phyloP scores from a whole-genome alignment of 23 red algal species.

The Gracilaria caudata region DNA sequence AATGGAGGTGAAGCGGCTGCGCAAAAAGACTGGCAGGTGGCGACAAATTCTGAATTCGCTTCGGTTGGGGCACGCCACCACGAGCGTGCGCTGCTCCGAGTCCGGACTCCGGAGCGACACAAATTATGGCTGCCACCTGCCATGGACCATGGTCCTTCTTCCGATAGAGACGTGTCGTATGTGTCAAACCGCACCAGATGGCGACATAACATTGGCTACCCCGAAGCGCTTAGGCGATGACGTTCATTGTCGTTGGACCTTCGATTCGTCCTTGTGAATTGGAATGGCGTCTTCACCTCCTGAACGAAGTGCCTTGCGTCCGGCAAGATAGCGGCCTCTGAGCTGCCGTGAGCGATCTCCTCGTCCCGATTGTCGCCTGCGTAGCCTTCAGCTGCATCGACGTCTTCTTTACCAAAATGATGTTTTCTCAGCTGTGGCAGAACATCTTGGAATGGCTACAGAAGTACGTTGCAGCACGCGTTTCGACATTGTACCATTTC shows the following conservation, averaged over 20 bases:
- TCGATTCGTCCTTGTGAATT: neutral
- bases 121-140: too few relatives aligned
- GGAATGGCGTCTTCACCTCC: neutral
- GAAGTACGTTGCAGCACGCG: constrained; percentile 34
- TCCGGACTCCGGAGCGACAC: too few relatives aligned
- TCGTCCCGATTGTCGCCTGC: neutral
- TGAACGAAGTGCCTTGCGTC: neutral
- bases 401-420: constrained; percentile 1
- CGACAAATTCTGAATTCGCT: too few relatives aligned
- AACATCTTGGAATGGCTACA: constrained; percentile 76
- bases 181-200: neutral
- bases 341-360: neutral
- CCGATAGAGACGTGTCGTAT: neutral
- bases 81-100: too few relatives aligned
- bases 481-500: neutral
- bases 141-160: too few relatives aligned
- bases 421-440: constrained; percentile 71
- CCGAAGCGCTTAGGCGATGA: neutral
- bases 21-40: too few relatives aligned
- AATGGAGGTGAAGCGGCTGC: too few relatives aligned
- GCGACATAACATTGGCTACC: neutral
- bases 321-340: neutral
- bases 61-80: too few relatives aligned
- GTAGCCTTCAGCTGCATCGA: neutral
- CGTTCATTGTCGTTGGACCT: neutral